phyloP scores from a whole-genome alignment of 148 eudicot species.

The Vaccinium vitisidaea region DNA sequence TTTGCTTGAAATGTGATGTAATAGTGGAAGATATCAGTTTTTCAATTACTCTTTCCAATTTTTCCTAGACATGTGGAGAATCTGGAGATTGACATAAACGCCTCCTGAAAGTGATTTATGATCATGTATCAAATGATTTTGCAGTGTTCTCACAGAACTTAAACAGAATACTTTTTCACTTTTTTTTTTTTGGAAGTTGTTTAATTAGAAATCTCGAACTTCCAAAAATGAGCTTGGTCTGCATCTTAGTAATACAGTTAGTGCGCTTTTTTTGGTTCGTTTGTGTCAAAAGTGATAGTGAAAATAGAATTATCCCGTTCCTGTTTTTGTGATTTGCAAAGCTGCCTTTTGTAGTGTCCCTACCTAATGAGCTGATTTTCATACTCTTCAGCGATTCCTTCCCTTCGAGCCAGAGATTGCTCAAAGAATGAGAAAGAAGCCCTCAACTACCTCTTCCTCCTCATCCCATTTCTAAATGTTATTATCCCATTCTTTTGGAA shows the following conservation, averaged over 20 bases:
- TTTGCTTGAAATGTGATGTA: slow-evolving; percentile 10
- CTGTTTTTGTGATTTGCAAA: not conserved
- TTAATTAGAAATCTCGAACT: not conserved
- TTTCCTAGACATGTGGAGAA: not conserved
- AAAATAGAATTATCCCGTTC: not conserved
- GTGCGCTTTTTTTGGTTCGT: not conserved
- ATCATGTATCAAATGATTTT: not conserved
- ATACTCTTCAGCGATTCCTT: slow-evolving; percentile 72
- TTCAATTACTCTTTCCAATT: not conserved
- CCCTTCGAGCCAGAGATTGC: slow-evolving; percentile 97
- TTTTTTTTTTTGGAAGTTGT: not conserved
- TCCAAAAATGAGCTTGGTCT: not conserved
- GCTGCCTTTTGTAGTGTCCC: slow-evolving; percentile 1
- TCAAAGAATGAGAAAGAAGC: slow-evolving; percentile 96
- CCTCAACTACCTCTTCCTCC: slow-evolving; percentile 86
- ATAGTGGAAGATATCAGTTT: not conserved
- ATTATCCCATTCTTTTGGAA: slow-evolving; percentile 86
- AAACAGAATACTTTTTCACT: not conserved
- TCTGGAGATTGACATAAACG: not conserved
- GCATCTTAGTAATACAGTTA: too few relatives aligned
- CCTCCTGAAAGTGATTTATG: not conserved
- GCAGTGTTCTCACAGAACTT: not conserved
- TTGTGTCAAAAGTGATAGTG: not conserved
- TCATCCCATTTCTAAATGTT: slow-evolving; percentile 79
- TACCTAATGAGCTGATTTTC: not conserved